A percentile compares a stretch with the other conserved stretches of the same genome.
Evolutionary conservation across 371 early-diverging fungal genomes (phyloP).

Genomic region (Apophysomyces variabilis): DNA sequence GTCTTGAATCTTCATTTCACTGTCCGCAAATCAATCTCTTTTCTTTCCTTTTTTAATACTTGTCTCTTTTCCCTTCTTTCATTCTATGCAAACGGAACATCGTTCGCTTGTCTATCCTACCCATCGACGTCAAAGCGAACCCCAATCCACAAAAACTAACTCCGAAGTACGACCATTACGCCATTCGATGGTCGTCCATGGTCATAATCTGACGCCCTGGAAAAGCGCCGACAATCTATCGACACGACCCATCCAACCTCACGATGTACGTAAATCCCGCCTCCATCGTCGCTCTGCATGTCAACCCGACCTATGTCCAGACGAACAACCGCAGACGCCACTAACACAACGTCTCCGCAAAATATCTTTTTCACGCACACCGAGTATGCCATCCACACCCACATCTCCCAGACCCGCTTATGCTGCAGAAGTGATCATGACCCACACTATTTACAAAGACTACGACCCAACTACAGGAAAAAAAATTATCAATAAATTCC

Average conservation of each 20-base stretch:
- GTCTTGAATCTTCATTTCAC: background rate
- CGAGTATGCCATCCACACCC: constrained; percentile 15
- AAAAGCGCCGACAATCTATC: constrained; percentile 33
- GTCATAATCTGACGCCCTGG: constrained; percentile 28
- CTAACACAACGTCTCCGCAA: constrained; percentile 25
- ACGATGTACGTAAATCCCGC: constrained; percentile 6
- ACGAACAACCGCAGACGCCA: constrained; percentile 5
- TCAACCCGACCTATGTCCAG: constrained; percentile 9
- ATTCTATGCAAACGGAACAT: constrained; percentile 16
- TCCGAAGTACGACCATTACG: constrained; percentile 19
- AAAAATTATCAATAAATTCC: constrained; percentile 93
- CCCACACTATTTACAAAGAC: constrained; percentile 68
- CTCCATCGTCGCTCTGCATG: constrained; percentile 8
- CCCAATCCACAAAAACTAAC: constrained; percentile 8
- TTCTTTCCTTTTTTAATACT: background rate
- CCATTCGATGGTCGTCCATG: constrained; percentile 16
- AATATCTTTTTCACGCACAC: constrained; percentile 25
- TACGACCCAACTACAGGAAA: constrained; percentile 83
- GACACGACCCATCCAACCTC: constrained; percentile 8
- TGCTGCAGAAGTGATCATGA: constrained; percentile 21
- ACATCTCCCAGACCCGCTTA: constrained; percentile 18
- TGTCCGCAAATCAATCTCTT: constrained; percentile 8
- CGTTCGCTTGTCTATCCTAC: constrained; percentile 22
- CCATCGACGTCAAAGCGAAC: constrained; percentile 25
- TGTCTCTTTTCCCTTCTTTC: background rate